phyloP scores from a whole-genome alignment of 2,329 filamentous ascomycete genomes.

The Fusarium protoensiforme region DNA sequence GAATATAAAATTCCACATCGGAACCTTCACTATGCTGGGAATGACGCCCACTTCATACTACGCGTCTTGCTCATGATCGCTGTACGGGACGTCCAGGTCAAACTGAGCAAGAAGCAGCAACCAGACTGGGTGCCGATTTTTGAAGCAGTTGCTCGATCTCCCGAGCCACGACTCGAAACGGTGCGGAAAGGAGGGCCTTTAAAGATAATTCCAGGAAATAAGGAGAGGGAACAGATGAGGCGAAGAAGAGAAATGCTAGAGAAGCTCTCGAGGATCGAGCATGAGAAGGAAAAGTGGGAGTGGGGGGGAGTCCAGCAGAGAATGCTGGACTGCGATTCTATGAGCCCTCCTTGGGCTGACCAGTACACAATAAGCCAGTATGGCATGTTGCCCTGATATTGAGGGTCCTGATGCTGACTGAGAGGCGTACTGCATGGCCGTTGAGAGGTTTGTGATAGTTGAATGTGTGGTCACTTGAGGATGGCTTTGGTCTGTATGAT shows the following conservation, averaged over 20 bases:
- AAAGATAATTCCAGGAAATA: not conserved
- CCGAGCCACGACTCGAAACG: not conserved
- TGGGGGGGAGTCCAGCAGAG: not conserved
- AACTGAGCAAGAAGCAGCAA: not conserved
- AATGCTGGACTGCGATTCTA: not conserved
- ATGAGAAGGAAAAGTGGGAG: not conserved
- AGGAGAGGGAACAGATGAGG: not conserved
- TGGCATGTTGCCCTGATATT: not conserved
- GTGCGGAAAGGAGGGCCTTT: not conserved
- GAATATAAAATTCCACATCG: not conserved
- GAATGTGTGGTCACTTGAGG: not conserved
- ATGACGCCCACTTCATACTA: not conserved
- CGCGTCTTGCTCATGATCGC: not conserved
- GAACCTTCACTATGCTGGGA: not conserved
- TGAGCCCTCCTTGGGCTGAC: not conserved
- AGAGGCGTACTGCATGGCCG: not conserved
- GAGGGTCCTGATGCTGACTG: not conserved
- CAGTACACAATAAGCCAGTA: not conserved
- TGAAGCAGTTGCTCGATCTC: not conserved
- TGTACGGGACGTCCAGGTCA: not conserved
- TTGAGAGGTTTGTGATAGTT: not conserved
- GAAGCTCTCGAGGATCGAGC: not conserved
- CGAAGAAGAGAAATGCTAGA: not conserved
- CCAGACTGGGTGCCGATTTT: not conserved
- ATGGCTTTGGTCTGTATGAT: too few relatives aligned